Evolutionary conservation across 768 basidiomycete genomes (phyloP).

Genomic region (Cystobasidium tubakii): DNA sequence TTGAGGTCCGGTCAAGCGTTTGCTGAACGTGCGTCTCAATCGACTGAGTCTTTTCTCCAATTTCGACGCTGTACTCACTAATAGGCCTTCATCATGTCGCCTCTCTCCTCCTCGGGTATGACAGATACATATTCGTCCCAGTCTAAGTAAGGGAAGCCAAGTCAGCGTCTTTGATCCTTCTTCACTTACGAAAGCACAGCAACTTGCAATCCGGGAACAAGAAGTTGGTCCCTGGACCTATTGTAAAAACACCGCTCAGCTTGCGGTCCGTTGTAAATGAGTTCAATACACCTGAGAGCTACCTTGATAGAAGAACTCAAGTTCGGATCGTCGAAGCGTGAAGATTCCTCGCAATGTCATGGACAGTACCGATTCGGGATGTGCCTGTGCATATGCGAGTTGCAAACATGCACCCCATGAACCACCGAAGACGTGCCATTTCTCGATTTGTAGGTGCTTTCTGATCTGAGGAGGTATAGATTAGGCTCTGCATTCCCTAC

Average conservation of each 20-base stretch:
- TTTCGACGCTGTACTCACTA: slow-evolving; percentile 50
- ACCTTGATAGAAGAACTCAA: slow-evolving; percentile 87
- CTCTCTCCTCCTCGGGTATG: slow-evolving; percentile 72
- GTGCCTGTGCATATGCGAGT: slow-evolving; percentile 63
- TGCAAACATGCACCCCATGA: slow-evolving; percentile 69
- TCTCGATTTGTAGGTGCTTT: slow-evolving; percentile 66
- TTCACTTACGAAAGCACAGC: too few relatives aligned
- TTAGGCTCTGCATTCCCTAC: too few relatives aligned
- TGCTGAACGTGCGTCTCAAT: slow-evolving; percentile 46
- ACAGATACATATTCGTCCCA: slow-evolving; percentile 79
- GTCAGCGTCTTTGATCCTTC: too few relatives aligned
- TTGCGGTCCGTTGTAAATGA: neutral
- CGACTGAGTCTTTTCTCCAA: neutral
- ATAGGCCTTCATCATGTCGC: slow-evolving; percentile 76
- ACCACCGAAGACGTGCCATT: slow-evolving; percentile 84
- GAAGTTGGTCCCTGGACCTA: slow-evolving; percentile 39
- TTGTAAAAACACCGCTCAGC: neutral
- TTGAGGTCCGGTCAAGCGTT: slow-evolving; percentile 40
- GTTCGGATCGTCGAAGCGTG: slow-evolving; percentile 66
- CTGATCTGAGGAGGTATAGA: slow-evolving; percentile 52
- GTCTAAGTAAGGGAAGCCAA: slow-evolving; percentile 66
- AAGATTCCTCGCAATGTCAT: slow-evolving; percentile 81
- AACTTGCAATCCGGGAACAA: slow-evolving; percentile 42
- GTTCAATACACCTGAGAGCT: slow-evolving; percentile 45
- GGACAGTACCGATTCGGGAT: slow-evolving; percentile 72